phyloP scores from a whole-genome alignment of 139 green algal species.

The Pedinophyceae sp. region DNA sequence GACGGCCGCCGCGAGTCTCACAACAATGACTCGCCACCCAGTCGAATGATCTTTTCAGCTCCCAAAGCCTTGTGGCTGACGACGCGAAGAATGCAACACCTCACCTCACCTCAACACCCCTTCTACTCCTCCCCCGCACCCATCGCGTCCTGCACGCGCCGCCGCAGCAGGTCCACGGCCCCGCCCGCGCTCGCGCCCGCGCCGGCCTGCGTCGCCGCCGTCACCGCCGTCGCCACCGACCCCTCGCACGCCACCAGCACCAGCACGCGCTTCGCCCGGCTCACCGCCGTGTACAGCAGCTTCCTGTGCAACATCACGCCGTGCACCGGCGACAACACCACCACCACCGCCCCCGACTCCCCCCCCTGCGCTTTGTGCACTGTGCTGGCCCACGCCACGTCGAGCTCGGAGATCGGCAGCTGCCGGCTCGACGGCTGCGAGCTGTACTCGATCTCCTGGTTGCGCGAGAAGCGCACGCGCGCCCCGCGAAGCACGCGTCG shows the following conservation, averaged over 20 bases:
- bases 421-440: conserved; percentile 1
- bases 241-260: conserved; percentile 21
- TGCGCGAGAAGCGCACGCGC: background rate
- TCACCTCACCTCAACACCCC: too few relatives aligned
- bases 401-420: conserved; percentile 27
- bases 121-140: too few relatives aligned
- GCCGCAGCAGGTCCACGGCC: too few relatives aligned
- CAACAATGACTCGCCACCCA: too few relatives aligned
- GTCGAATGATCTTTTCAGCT: too few relatives aligned
- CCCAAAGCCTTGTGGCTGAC: too few relatives aligned
- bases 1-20: too few relatives aligned
- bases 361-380: conserved; percentile 79
- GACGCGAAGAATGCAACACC: too few relatives aligned
- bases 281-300: conserved; percentile 65
- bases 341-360: conserved; percentile 54
- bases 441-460: background rate
- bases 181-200: too few relatives aligned
- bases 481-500: too few relatives aligned
- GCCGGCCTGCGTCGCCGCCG: too few relatives aligned
- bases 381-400: conserved; percentile 57
- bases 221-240: conserved; percentile 14
- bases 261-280: conserved; percentile 28
- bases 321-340: conserved; percentile 29
- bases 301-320: conserved; percentile 29
- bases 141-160: too few relatives aligned